Evolutionary conservation across 768 basidiomycete species (phyloP), one percentile per base, ranked within the genome.

Genomic region (Crepidotus variabilis): DNA sequence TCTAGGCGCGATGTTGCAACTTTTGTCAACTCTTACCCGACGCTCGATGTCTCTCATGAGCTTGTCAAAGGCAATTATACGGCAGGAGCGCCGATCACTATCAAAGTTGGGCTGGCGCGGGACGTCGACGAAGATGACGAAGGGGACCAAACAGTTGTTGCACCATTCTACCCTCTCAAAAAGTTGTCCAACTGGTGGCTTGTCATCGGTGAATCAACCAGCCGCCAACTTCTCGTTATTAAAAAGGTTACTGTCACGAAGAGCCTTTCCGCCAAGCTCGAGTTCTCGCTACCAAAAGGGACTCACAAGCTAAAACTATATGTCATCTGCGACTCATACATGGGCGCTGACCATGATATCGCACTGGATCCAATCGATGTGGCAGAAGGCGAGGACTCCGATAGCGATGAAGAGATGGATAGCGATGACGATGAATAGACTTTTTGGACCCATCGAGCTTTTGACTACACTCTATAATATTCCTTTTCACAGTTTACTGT

Each of bases 131-230:
- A 87, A 46, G 85, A 88, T 34, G 81, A 81, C 45, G 81, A 79
- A 10, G 82, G 84, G 57, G 88, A 92, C 62, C 90, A 93, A 67
- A 76, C 75, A 2, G 95, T 95, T 33, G 81, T 98, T n/a, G 96
- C 97, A 0, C 95, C 97, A 0, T 90, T 87, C 74, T 98, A 90
- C 76, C 96, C 96, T 0, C 77, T 74, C 53, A 88, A 87, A 72
- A 98, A 98, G 78, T 83, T 93, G 71, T 85, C 90, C 55, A 94
- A 94, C 65, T 98, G 95, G 96, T 98, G 95, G 95, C 80, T 98
- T 33, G 94, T 98, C 48, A 80, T 98, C 11, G 94, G 93, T n/a
- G 90, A 95, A 52, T 79, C 87, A 5, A 76, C 76, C 33, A 86
- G 83, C n/a, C 83, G 86, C 35, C 89, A 93, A 63, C 76, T 99